Percentiles rank a stretch among this genome's conserved stretches.
These are phyloP conservation scores for Insectozyma bohioensis DNA, from an alignment of 1,139 yeast species.

Conservation along the genomic window DNA sequence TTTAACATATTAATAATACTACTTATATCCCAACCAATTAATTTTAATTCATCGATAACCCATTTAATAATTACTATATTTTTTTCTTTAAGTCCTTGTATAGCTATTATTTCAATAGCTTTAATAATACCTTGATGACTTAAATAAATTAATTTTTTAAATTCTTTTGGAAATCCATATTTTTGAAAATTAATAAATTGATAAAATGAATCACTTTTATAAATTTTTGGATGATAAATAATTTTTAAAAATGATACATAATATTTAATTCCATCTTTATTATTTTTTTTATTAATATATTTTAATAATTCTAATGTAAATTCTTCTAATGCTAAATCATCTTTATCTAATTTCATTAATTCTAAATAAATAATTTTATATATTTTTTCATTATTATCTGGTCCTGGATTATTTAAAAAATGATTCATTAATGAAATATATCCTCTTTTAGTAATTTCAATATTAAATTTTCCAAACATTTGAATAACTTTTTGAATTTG, in stretches of 20 bases:
- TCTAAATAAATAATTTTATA: slow-evolving; percentile 4
- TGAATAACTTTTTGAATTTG: slow-evolving; percentile 23
- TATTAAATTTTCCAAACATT: slow-evolving; percentile 22
- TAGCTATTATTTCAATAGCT: slow-evolving; percentile 20
- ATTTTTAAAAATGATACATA: slow-evolving; percentile 9
- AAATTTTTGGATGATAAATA: background rate
- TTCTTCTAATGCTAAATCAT: slow-evolving; percentile 2
- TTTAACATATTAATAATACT: slow-evolving; percentile 18
- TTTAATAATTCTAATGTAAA: slow-evolving; percentile 12
- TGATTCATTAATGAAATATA: slow-evolving; percentile 23
- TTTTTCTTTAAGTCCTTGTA: slow-evolving; percentile 22
- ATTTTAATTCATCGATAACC: slow-evolving; percentile 34
- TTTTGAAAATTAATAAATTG: slow-evolving; percentile 12
- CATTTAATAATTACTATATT: slow-evolving; percentile 28
- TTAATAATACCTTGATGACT: slow-evolving; percentile 8
- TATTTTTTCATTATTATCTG: slow-evolving; percentile 2
- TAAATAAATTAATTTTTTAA: slow-evolving; percentile 8
- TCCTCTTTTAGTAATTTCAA: slow-evolving; percentile 26
- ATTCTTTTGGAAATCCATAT: slow-evolving; percentile 16
- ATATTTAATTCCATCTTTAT: slow-evolving; percentile 14
- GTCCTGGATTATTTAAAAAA: slow-evolving; percentile 8
- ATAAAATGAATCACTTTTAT: slow-evolving; percentile 1
- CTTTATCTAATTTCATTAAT: slow-evolving; percentile 5
- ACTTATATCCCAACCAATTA: slow-evolving; percentile 26
- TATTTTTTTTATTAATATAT: slow-evolving; percentile 13